Percentiles rank a stretch among this genome's conserved stretches.
These are phyloP conservation scores for Arachis hypogaea DNA, from an alignment of 306 rosid genomes.

Conservation along the genomic window DNA sequence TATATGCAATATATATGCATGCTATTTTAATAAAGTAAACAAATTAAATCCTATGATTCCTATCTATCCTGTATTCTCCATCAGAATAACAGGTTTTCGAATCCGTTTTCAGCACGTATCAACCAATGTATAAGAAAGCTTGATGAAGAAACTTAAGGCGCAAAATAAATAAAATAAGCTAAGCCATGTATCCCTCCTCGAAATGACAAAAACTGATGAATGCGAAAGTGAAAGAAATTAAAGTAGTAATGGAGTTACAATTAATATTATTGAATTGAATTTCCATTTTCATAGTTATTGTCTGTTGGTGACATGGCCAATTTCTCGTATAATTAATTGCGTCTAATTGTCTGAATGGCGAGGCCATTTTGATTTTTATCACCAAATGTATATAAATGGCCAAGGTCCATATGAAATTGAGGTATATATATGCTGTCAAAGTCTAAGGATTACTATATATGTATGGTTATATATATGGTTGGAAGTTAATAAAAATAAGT, in stretches of 20 bases:
- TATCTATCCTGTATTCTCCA: background rate
- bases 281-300: background rate
- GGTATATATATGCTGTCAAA: background rate
- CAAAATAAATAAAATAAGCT: background rate
- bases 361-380: background rate
- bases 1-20: background rate
- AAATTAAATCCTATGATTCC: conserved; percentile 4
- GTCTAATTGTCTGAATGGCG: background rate
- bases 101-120: background rate
- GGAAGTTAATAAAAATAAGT: too few species aligned
- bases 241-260: background rate
- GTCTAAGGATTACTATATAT: background rate
- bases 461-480: background rate
- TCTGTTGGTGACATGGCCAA: background rate
- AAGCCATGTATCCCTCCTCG: background rate
- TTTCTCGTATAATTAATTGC: background rate
- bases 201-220: background rate
- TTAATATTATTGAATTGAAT: background rate
- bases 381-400: background rate
- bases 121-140: background rate
- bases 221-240: conserved; percentile 15
- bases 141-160: background rate
- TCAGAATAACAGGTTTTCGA: conserved; percentile 1
- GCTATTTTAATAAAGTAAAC: background rate
- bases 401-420: background rate